Percentiles rank a stretch among this genome's conserved stretches.
Evolutionary conservation across 2,329 filamentous ascomycete species (phyloP).

Genomic region (Beauveria varroae): DNA sequence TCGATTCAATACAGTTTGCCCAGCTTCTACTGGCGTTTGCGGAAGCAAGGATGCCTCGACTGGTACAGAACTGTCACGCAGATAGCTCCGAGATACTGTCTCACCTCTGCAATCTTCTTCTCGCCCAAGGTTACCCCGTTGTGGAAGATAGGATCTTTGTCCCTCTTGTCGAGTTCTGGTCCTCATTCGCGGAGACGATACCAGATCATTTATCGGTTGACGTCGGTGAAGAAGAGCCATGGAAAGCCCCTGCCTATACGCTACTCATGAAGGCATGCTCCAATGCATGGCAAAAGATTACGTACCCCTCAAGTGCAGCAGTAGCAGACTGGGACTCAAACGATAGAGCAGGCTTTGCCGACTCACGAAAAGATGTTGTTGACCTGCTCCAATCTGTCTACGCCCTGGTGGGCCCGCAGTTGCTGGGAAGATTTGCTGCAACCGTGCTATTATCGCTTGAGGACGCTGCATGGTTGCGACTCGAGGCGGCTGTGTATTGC

Average conservation of each 20-base stretch:
- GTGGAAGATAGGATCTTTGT: constrained; percentile 70
- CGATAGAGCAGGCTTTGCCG: constrained; percentile 58
- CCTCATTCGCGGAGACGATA: constrained; percentile 63
- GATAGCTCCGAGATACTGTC: constrained; percentile 46
- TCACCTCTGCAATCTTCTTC: constrained; percentile 57
- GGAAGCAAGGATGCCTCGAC: constrained; percentile 53
- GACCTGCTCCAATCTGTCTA: constrained; percentile 70
- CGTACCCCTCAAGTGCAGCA: constrained; percentile 52
- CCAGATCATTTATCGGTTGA: constrained; percentile 33
- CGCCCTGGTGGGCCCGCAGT: constrained; percentile 46
- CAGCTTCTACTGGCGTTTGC: constrained; percentile 62
- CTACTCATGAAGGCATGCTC: constrained; percentile 55
- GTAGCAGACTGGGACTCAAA: constrained; percentile 62
- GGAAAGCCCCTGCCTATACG: background rate
- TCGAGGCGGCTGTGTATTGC: constrained; percentile 56
- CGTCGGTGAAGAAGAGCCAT: background rate
- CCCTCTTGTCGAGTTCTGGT: constrained; percentile 74
- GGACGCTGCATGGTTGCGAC: constrained; percentile 46
- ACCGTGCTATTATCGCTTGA: constrained; percentile 43
- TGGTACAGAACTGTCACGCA: constrained; percentile 47
- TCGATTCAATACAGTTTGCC: constrained; percentile 58
- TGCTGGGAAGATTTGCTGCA: constrained; percentile 51
- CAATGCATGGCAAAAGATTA: constrained; percentile 61
- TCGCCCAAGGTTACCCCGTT: constrained; percentile 57
- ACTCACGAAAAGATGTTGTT: constrained; percentile 70